Evolutionary conservation across 1,284 basidiomycete species (phyloP), one percentile per base, ranked within the genome.

Genomic region (Cutaneotrichosporon cavernicola): DNA sequence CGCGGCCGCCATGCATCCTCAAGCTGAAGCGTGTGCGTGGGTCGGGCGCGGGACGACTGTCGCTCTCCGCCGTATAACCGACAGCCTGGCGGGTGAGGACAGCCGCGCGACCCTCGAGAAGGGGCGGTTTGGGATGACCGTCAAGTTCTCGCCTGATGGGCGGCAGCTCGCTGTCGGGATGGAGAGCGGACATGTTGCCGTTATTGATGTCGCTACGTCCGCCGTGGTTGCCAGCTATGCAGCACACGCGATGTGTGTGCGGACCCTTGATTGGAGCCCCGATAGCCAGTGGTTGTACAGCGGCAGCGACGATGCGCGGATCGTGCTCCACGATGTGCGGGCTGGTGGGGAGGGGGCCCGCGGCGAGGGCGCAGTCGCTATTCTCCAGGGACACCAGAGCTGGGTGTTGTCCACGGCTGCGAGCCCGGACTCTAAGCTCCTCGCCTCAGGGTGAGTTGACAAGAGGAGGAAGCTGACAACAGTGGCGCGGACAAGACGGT

Each of bases 261-360:
- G 92, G 30, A 88, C 89, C 0, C 76, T 93, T 6, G 84, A 89
- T 8, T 95, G 92, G 92, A 91, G 90, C 13, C 85, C 87, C 51
- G 91, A 94, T 76, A 88, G 84, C 10, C 85, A 87, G 70, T 85
- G 91, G 62, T 83, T 95, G 6, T 82, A 92, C 56, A 90, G 90
- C 36, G 92, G 89, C 6, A 91, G 91, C 1, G 92, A 95, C 77
- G 92, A 95, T 78, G 90, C 91, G 74, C 87, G 90, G 16, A 86
- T 95, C 61, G 87, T 91, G 58, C 80, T 94, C 50, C 91, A 94
- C 76, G 92, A 95, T 74, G 89, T 92, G 18, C 87, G 79, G 31
- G 78, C 78, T 9, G 76, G 78, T 14, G 76, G 72, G 5, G 65
- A 63, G 46, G 65, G 69, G 21, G 63, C 63, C 9, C 43, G 62